Percentiles rank a stretch among this genome's conserved stretches.
Evolutionary conservation across 345 rosid genomes (phyloP).

Genomic region (Eucalyptus cloeziana): DNA sequence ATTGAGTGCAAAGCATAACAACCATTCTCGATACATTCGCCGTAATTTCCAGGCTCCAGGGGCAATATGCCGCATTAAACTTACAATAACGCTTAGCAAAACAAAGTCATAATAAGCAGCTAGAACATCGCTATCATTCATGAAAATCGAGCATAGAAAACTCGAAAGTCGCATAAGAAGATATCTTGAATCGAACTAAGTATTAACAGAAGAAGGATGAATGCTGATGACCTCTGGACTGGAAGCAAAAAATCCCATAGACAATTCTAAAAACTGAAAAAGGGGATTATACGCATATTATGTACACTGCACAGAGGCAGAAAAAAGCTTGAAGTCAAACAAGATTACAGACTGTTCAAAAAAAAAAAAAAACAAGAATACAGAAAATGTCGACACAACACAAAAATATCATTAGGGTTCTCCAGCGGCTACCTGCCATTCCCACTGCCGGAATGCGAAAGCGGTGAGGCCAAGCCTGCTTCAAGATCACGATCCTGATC

Average conservation of each 20-base stretch:
- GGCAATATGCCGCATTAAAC: not conserved
- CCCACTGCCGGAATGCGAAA: slow-evolving; percentile 4
- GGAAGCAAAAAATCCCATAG: not conserved
- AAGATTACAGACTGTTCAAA: not conserved
- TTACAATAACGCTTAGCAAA: not conserved
- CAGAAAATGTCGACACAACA: not conserved
- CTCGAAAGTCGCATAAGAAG: not conserved
- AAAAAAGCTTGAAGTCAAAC: not conserved
- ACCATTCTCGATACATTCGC: not conserved
- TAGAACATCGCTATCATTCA: not conserved
- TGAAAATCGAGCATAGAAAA: not conserved
- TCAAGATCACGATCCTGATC: slow-evolving; percentile 27
- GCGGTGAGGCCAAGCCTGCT: slow-evolving; percentile 21
- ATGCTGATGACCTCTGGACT: not conserved
- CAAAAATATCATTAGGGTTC: not conserved
- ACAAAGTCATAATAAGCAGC: not conserved
- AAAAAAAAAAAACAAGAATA: not conserved
- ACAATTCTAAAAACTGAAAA: not conserved
- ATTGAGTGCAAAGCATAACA: not conserved
- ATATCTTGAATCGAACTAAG: not conserved
- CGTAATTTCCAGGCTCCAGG: not conserved
- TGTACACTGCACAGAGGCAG: no score
- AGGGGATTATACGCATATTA: not conserved
- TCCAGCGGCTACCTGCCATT: slow-evolving; percentile 1
- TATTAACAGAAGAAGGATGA: not conserved